Conservation (phyloP, 2,329 filamentous ascomycete species). For the Didymella pinodella region DNA sequence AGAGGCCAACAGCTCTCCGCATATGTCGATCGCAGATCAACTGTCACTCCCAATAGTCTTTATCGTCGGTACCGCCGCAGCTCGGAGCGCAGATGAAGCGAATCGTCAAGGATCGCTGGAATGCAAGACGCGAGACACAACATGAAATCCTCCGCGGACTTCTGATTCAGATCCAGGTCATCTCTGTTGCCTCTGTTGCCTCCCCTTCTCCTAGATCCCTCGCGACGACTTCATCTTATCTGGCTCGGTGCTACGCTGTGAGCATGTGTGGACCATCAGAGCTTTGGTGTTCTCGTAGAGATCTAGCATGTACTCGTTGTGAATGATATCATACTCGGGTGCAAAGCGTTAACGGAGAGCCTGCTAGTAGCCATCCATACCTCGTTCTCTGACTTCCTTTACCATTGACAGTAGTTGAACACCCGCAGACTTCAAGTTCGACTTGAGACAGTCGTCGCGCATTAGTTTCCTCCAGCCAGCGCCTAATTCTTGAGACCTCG, state of each 20-base stretch:
- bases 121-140: not conserved
- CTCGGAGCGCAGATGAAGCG: not conserved
- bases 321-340: slow-evolving; percentile 13
- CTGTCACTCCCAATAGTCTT: slow-evolving; percentile 7
- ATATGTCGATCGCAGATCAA: not conserved
- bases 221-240: not conserved
- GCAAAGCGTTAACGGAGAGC: slow-evolving; percentile 12
- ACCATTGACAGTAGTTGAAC: slow-evolving; percentile 10
- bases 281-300: slow-evolving; percentile 16
- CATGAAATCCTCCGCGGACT: not conserved
- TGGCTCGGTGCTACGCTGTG: slow-evolving; percentile 1
- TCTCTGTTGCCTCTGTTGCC: not conserved
- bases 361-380: slow-evolving; percentile 8
- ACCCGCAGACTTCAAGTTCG: slow-evolving; percentile 12
- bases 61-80: not conserved
- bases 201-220: not conserved
- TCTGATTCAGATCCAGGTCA: slow-evolving; percentile 4
- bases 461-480: not conserved
- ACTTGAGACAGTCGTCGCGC: slow-evolving; percentile 15
- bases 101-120: not conserved
- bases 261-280: slow-evolving; percentile 14
- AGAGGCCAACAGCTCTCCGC: not conserved
- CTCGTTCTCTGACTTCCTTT: slow-evolving; percentile 13
- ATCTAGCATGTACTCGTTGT: slow-evolving; percentile 4
- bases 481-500: not conserved